phyloP scores from a whole-genome alignment of 768 basidiomycete genomes.

The Termitomyces eurrhizus region DNA sequence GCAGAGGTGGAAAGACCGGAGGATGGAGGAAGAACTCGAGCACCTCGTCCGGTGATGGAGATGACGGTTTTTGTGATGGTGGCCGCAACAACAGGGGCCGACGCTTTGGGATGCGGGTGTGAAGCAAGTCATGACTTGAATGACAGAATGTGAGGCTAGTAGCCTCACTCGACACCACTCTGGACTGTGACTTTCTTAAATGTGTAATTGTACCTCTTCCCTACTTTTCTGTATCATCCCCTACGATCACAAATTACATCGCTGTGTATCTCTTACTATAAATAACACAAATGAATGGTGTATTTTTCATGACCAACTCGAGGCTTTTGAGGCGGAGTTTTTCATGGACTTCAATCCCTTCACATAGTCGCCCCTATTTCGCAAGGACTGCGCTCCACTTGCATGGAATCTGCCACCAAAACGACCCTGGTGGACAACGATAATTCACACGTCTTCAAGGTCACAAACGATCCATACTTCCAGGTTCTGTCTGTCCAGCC shows the following conservation, averaged over 20 bases:
- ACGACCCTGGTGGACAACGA: neutral
- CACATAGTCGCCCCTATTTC: neutral
- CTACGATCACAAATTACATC: neutral
- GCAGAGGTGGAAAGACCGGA: conserved; percentile 4
- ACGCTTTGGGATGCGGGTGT: neutral
- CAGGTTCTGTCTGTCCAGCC: neutral
- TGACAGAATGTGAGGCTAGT: neutral
- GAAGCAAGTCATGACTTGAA: too few species aligned
- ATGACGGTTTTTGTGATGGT: conserved; percentile 8
- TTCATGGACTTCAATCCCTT: neutral
- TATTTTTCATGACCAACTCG: neutral
- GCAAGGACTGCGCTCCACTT: neutral
- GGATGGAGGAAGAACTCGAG: conserved; percentile 11
- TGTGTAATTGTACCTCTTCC: neutral
- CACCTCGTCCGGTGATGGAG: neutral
- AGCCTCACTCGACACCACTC: neutral
- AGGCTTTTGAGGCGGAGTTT: neutral
- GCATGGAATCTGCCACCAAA: neutral
- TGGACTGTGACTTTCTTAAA: neutral
- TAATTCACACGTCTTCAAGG: neutral
- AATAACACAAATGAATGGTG: neutral
- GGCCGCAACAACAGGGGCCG: conserved; percentile 3
- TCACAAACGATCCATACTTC: neutral
- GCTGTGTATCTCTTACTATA: neutral
- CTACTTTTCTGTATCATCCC: neutral